These are phyloP conservation scores for Collybia mongolica DNA, from an alignment of 768 basidiomycete species.

Conservation along the genomic window DNA sequence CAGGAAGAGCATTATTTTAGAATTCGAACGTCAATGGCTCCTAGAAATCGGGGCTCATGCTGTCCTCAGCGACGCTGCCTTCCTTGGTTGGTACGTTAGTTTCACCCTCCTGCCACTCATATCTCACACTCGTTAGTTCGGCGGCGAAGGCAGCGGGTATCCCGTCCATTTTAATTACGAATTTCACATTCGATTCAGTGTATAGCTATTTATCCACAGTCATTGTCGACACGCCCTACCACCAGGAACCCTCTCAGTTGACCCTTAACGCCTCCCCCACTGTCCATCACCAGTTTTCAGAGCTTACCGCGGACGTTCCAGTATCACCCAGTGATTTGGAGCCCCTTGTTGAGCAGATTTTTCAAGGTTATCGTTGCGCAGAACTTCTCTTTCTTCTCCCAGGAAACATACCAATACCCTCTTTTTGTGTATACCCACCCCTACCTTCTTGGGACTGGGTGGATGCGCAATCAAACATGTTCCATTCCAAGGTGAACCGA, in stretches of 20 bases:
- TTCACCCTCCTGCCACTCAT: not conserved
- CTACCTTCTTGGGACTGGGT: constrained; percentile 71
- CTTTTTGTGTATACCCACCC: constrained; percentile 50
- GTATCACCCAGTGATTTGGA: constrained; percentile 45
- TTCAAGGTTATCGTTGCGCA: constrained; percentile 66
- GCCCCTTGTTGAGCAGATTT: constrained; percentile 65
- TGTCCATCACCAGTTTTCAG: constrained; percentile 16
- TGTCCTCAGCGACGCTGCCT: constrained; percentile 77
- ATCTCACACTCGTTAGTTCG: constrained; percentile 38
- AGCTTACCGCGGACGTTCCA: constrained; percentile 50
- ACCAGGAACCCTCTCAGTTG: constrained; percentile 12
- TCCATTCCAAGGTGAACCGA: constrained; percentile 42
- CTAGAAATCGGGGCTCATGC: constrained; percentile 46
- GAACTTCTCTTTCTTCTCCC: constrained; percentile 71
- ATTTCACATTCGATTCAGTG: constrained; percentile 85
- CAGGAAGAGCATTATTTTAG: constrained; percentile 51
- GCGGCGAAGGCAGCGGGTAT: constrained; percentile 63
- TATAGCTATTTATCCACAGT: constrained; percentile 72
- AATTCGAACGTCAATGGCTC: constrained; percentile 61
- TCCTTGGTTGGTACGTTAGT: constrained; percentile 64
- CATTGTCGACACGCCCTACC: constrained; percentile 38
- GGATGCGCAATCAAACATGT: constrained; percentile 41
- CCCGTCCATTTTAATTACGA: constrained; percentile 74
- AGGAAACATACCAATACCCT: constrained; percentile 75
- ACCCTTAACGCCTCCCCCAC: constrained; percentile 5